Conservation (phyloP, 306 rosid species). For the Gastrolobium villosum region DNA sequence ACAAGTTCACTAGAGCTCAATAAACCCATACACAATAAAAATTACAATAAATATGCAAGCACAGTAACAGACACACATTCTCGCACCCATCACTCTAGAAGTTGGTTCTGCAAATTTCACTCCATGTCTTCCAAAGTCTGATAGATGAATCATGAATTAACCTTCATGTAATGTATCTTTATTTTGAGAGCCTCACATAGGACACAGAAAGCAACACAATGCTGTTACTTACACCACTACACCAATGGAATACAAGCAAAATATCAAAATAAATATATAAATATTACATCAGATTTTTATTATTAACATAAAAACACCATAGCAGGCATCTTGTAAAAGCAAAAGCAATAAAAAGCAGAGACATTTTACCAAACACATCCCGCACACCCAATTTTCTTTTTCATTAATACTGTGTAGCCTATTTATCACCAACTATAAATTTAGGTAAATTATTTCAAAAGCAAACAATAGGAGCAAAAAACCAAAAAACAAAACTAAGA, state of each 20-base stretch:
- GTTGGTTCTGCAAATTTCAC: not conserved
- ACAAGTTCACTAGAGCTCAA: too few relatives aligned
- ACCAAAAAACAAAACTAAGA: too few relatives aligned
- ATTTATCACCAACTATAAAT: not conserved
- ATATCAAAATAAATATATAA: not conserved
- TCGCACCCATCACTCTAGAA: not conserved
- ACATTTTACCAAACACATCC: constrained; percentile 5
- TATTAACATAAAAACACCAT: not conserved
- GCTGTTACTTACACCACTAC: not conserved
- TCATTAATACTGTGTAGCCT: not conserved
- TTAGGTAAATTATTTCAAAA: not conserved
- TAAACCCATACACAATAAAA: not conserved
- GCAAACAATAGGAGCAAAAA: not conserved
- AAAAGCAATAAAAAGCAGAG: not conserved
- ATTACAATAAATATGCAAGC: not conserved
- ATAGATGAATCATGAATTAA: not conserved
- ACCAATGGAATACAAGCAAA: not conserved
- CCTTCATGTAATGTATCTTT: not conserved
- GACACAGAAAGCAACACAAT: not conserved
- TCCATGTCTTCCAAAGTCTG: constrained; percentile 2
- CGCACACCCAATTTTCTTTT: not conserved
- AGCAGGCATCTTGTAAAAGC: not conserved
- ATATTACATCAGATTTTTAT: not conserved
- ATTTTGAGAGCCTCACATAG: not conserved
- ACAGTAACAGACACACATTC: not conserved